Evolutionary conservation across 306 rosid genomes (phyloP).

Genomic region (Echinosophora koreensis): DNA sequence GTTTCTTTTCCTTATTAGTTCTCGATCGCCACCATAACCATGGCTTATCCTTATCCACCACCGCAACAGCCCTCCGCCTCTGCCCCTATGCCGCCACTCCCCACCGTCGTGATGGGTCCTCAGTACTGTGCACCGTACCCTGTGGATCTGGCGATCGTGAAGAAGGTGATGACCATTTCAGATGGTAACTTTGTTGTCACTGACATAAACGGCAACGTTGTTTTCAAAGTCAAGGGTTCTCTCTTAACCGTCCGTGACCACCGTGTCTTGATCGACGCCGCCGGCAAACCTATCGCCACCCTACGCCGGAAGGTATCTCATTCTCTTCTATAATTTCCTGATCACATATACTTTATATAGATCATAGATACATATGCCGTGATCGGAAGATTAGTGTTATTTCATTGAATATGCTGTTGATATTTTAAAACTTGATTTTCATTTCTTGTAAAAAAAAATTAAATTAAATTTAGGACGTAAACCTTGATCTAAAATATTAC

Average conservation of each 20-base stretch:
- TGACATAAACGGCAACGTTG: conserved; percentile 56
- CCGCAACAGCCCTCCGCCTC: conserved; percentile 40
- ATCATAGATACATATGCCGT: too few species aligned
- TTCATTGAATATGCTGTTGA: too few species aligned
- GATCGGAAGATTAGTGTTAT: too few species aligned
- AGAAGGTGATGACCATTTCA: conserved; percentile 47
- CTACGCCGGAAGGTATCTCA: conserved; percentile 51
- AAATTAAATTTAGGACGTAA: too few species aligned
- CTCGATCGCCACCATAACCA: background rate
- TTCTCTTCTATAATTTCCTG: too few species aligned
- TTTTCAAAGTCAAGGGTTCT: conserved; percentile 58
- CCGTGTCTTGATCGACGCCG: conserved; percentile 56
- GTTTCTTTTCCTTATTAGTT: background rate
- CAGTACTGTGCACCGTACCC: conserved; percentile 58
- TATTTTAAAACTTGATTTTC: too few species aligned
- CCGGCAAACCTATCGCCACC: conserved; percentile 54
- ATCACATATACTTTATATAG: too few species aligned
- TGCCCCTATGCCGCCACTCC: background rate
- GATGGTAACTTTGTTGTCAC: conserved; percentile 57
- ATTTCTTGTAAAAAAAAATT: too few species aligned
- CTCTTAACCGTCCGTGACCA: conserved; percentile 45
- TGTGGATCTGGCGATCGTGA: conserved; percentile 52
- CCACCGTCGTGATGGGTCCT: conserved; percentile 47
- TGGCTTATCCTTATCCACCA: conserved; percentile 34
- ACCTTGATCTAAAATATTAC: too few species aligned